Evolutionary conservation across 441 rosid species (phyloP), one percentile per base, ranked within the genome.

Genomic region (Populus hybrid): DNA sequence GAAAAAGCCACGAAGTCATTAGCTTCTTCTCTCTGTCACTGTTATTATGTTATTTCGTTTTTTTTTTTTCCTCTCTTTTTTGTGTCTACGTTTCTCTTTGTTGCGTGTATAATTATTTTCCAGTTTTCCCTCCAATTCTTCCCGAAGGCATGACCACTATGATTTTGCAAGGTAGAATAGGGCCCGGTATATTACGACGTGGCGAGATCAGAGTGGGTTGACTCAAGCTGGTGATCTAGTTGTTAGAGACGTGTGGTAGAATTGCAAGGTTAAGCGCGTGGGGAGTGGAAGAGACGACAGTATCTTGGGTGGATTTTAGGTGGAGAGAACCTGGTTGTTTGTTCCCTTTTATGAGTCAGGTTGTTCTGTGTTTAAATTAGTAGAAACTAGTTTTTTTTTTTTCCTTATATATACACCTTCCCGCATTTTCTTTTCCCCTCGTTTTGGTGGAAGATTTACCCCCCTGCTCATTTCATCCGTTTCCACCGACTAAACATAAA

Each of bases 101-200:
- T 40, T 35, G 54, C 57, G 66, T 72, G 46, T 54, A 72, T 40
- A 71, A 64, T 28, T 57, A 46, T 65, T 73, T 57, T 20, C 46
- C 35, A 26, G 69, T 59, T 83, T 79, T 86, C 86, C 87, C 86
- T 84, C 89, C 86, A 84, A 81, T 81, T 84, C 83, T 72, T 5
- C 67, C 35, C 28, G 6, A n/a, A 32, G 1, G 16, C 24, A 42
- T 50, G 18, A 14, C 82, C 79, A 24, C 2, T 23, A 0, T 0
- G 82, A 76, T 79, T 28, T 67, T 18, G 84, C 80, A 84, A 84
- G 16, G 80, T 76, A 9, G 69, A 24, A 11, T 0, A 23, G 69
- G 76, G 23, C 36, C 69, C 34, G 30, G 10, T 10, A 8, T 18
- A 0, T 1, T 1, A 57, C 32, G 76, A 81, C 64, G 81, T 84